Conservation (phyloP, 1,284 basidiomycete species). For the Moniliella sp. region DNA sequence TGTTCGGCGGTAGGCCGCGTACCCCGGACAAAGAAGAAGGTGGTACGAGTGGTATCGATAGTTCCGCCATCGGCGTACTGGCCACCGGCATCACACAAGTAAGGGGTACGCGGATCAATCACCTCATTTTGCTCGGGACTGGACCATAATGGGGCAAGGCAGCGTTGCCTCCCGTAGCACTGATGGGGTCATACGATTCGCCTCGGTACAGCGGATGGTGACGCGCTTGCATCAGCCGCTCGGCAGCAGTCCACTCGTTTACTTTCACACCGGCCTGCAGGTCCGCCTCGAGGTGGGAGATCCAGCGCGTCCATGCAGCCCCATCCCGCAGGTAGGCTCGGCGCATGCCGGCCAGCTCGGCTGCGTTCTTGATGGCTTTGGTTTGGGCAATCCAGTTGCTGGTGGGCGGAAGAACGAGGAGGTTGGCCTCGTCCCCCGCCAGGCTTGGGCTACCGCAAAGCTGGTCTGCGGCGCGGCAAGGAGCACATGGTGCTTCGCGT, state of each 20-base stretch:
- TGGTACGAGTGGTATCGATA: conserved; percentile 62
- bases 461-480: too few relatives aligned
- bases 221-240: conserved; percentile 39
- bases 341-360: conserved; percentile 71
- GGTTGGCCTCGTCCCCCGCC: conserved; percentile 6
- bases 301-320: conserved; percentile 53
- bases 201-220: conserved; percentile 4
- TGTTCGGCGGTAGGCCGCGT: conserved; percentile 61
- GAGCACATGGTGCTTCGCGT: too few relatives aligned
- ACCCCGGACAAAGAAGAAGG: conserved; percentile 71
- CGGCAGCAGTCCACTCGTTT: conserved; percentile 61
- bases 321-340: conserved; percentile 74
- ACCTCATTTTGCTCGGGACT: conserved; percentile 51
- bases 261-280: conserved; percentile 46
- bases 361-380: conserved; percentile 70
- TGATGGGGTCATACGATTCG: conserved; percentile 27
- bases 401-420: conserved; percentile 12
- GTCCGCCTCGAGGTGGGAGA: conserved; percentile 77
- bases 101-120: conserved; percentile 43
- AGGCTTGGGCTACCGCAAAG: too few relatives aligned
- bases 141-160: conserved; percentile 87
- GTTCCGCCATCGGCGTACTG: conserved; percentile 85
- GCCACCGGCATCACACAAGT: conserved; percentile 76
- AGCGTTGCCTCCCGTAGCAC: conserved; percentile 57
- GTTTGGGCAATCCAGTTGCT: conserved; percentile 49